These are phyloP conservation scores for Isatis lusitanica DNA, from an alignment of 441 rosid species.

Conservation along the genomic window DNA sequence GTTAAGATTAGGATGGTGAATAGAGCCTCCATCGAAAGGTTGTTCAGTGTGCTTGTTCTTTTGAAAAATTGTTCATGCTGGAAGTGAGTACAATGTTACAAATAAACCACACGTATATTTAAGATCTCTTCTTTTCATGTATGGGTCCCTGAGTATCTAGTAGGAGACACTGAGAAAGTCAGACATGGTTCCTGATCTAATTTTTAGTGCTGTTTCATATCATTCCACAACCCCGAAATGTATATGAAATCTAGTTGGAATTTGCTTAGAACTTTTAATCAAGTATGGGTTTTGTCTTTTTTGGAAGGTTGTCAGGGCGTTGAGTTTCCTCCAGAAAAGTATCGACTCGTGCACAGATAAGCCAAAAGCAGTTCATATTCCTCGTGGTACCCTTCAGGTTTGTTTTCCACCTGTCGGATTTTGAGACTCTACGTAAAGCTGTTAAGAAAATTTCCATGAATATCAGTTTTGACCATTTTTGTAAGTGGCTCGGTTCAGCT, in stretches of 20 bases:
- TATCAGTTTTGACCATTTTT: background rate
- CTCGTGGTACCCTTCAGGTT: constrained; percentile 99
- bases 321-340: constrained; percentile 64
- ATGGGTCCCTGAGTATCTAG: constrained; percentile 19
- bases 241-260: background rate
- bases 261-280: background rate
- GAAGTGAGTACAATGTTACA: background rate
- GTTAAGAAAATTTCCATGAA: background rate
- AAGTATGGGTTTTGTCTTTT: constrained; percentile 23
- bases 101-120: background rate
- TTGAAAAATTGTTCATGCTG: background rate
- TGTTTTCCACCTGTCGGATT: constrained; percentile 38
- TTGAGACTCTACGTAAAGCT: constrained; percentile 4
- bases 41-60: constrained; percentile 4
- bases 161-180: constrained; percentile 4
- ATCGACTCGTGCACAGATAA: constrained; percentile 49
- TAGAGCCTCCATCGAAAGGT: constrained; percentile 11
- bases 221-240: background rate
- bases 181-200: constrained; percentile 11
- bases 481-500: background rate
- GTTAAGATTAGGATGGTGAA: background rate
- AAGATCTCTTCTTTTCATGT: constrained; percentile 10
- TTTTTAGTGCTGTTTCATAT: constrained; percentile 15
- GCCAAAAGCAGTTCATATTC: constrained; percentile 75
- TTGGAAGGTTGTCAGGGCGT: constrained; percentile 89